These are phyloP conservation scores for Bidens hawaiensis DNA, from an alignment of 140 eudicot species.

Conservation along the genomic window DNA sequence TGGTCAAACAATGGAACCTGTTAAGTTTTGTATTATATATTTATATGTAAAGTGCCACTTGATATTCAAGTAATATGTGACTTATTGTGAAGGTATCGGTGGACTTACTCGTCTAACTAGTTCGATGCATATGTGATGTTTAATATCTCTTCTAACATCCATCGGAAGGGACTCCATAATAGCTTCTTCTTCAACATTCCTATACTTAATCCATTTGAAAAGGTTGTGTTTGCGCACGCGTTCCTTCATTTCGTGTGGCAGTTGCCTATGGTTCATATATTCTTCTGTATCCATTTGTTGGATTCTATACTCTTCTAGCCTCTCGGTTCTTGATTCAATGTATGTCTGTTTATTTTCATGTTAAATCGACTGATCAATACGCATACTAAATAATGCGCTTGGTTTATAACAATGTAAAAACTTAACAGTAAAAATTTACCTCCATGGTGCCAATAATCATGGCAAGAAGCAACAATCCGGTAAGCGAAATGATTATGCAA, in stretches of 20 bases:
- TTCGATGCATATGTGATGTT: conserved; percentile 78
- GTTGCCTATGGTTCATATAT: conserved; percentile 85
- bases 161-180: conserved; percentile 56
- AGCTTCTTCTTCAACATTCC: conserved; percentile 73
- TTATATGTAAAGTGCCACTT: neutral
- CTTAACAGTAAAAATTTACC: conserved; percentile 29
- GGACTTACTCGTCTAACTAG: conserved; percentile 69
- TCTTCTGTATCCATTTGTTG: conserved; percentile 71
- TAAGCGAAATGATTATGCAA: conserved; percentile 54
- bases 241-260: conserved; percentile 61
- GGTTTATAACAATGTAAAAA: neutral
- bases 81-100: neutral
- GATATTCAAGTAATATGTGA: neutral
- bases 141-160: conserved; percentile 78
- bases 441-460: conserved; percentile 89
- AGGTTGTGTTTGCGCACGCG: conserved; percentile 60
- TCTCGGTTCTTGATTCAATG: conserved; percentile 63
- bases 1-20: conserved; percentile 83
- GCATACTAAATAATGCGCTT: neutral
- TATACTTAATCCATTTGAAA: conserved; percentile 61
- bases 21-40: neutral
- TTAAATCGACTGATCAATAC: neutral
- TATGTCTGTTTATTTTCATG: conserved; percentile 42
- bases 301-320: conserved; percentile 81
- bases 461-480: conserved; percentile 73